Conservation (phyloP, 352 stramenopile species). For the Globisporangium canariense region DNA sequence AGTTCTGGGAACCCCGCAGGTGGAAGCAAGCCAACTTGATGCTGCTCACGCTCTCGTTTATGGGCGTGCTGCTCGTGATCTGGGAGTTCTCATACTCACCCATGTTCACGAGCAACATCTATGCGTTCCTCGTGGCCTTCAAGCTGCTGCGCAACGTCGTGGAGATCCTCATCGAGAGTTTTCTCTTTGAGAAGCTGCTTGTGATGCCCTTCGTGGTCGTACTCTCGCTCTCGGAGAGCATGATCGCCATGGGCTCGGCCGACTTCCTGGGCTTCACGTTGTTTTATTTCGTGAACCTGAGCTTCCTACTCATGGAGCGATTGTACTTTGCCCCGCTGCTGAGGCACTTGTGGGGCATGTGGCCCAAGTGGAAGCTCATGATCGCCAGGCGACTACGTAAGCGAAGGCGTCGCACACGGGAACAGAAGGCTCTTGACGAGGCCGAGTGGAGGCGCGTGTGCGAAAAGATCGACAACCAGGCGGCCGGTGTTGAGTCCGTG, state of each 20-base stretch:
- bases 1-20: constrained; percentile 72
- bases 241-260: constrained; percentile 94
- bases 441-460: constrained; percentile 91
- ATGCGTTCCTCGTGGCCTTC: constrained; percentile 88
- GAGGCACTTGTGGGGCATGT: constrained; percentile 74
- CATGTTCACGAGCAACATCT: constrained; percentile 90
- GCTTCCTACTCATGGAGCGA: constrained; percentile 90
- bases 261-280: constrained; percentile 95
- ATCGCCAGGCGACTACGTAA: constrained; percentile 75
- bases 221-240: constrained; percentile 87
- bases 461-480: constrained; percentile 93
- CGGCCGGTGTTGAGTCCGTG: constrained; percentile 92
- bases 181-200: constrained; percentile 91
- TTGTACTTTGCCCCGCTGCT: constrained; percentile 93
- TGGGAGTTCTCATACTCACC: constrained; percentile 97
- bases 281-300: constrained; percentile 93
- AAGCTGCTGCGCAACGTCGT: constrained; percentile 85
- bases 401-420: constrained; percentile 71
- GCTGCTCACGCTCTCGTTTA: constrained; percentile 75
- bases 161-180: constrained; percentile 79
- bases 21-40: constrained; percentile 94
- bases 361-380: constrained; percentile 91
- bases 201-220: constrained; percentile 88
- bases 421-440: constrained; percentile 93
- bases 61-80: constrained; percentile 88